Conservation (phyloP, 1,139 yeast species). For the Suhomyces bokatorum region DNA sequence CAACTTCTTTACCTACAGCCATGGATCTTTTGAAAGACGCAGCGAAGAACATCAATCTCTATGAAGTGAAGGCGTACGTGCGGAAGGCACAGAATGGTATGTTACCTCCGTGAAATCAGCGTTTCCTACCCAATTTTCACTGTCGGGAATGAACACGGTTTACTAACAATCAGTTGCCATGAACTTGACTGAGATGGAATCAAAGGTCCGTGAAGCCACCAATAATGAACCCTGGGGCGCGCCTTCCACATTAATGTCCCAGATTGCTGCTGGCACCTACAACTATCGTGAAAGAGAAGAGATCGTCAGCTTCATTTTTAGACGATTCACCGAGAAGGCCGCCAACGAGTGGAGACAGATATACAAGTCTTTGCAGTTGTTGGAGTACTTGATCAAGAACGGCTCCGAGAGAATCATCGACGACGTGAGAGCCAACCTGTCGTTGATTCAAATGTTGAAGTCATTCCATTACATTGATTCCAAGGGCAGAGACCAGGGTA, state of each 20-base stretch:
- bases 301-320: constrained; percentile 65
- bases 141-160: not conserved
- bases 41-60: constrained; percentile 78
- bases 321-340: constrained; percentile 89
- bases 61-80: constrained; percentile 96
- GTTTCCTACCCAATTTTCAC: not conserved
- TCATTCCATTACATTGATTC: constrained; percentile 93
- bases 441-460: constrained; percentile 83
- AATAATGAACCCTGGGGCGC: constrained; percentile 99
- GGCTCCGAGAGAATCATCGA: constrained; percentile 96
- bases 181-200: constrained; percentile 93
- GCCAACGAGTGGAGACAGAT: constrained; percentile 99
- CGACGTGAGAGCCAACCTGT: constrained; percentile 83
- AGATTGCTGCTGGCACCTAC: constrained; percentile 92
- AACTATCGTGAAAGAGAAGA: constrained; percentile 82
- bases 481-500: constrained; percentile 95
- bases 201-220: constrained; percentile 95
- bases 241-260: constrained; percentile 85
- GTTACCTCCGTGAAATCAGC: constrained; percentile 18
- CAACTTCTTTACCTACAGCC: constrained; percentile 9
- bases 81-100: constrained; percentile 93
- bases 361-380: constrained; percentile 85
- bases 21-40: constrained; percentile 74
- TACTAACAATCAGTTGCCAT: constrained; percentile 57
- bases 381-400: constrained; percentile 87